A percentile compares a stretch with the other conserved stretches of the same genome.
These are phyloP conservation scores for Fusarium ramigenum DNA, from an alignment of 2,329 filamentous ascomycete genomes.

Conservation along the genomic window DNA sequence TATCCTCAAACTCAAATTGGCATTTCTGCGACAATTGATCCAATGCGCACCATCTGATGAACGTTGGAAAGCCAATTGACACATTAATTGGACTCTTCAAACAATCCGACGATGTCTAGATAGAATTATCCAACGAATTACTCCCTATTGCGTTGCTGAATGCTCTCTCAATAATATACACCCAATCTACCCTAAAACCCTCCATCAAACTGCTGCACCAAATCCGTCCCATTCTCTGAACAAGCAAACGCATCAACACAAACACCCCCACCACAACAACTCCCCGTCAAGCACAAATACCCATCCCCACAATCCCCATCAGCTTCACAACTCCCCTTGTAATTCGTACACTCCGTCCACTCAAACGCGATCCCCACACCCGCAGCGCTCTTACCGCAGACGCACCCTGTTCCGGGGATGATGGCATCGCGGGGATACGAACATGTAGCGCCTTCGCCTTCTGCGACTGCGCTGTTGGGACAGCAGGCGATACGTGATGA, in stretches of 20 bases:
- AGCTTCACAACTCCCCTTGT: conserved; percentile 42
- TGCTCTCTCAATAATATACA: not conserved
- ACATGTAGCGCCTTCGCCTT: conserved; percentile 33
- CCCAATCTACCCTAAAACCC: not conserved
- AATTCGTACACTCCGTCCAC: conserved; percentile 48
- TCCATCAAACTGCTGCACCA: conserved; percentile 38
- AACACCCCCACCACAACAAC: conserved; percentile 49
- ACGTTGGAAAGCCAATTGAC: not conserved
- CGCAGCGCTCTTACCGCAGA: conserved; percentile 47
- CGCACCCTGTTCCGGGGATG: conserved; percentile 45
- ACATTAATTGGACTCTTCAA: no score
- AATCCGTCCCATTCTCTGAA: conserved; percentile 46
- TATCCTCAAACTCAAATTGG: accelerated
- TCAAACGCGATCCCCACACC: conserved; percentile 46
- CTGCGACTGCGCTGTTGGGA: conserved; percentile 39
- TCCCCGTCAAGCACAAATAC: conserved; percentile 48
- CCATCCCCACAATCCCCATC: conserved; percentile 38
- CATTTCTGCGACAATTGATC: accelerated
- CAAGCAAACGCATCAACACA: conserved; percentile 51
- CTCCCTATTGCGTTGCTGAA: not conserved
- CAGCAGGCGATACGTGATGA: conserved; percentile 48
- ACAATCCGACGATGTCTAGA: not conserved
- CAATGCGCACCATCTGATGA: accelerated
- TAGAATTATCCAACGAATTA: not conserved
- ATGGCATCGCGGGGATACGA: conserved; percentile 46